A percentile compares a stretch with the other conserved stretches of the same genome.
phyloP scores from a whole-genome alignment of 768 basidiomycete genomes.

The Boletus rubroflammeus region DNA sequence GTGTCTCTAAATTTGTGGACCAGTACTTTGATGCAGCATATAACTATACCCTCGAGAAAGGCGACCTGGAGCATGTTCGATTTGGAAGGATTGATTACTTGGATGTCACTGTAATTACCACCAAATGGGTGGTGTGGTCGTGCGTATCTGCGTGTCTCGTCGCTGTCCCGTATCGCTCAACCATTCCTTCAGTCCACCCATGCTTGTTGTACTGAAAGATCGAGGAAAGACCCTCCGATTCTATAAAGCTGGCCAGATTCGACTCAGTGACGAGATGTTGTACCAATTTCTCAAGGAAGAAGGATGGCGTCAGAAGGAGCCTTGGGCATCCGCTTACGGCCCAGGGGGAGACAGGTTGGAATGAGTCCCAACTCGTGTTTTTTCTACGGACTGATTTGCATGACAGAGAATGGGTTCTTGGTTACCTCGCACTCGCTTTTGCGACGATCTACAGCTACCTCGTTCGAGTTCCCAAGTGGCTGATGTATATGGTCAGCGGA shows the following conservation, averaged over 20 bases:
- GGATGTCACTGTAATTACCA: slow-evolving; percentile 77
- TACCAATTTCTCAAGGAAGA: slow-evolving; percentile 65
- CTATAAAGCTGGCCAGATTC: slow-evolving; percentile 61
- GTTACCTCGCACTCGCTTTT: slow-evolving; percentile 49
- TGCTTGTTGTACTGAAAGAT: slow-evolving; percentile 65
- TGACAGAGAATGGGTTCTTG: slow-evolving; percentile 64
- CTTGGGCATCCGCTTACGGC: slow-evolving; percentile 66
- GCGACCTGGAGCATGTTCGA: slow-evolving; percentile 66
- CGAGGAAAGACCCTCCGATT: slow-evolving; percentile 80
- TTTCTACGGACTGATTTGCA: slow-evolving; percentile 9
- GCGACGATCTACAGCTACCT: slow-evolving; percentile 51
- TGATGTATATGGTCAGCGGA: slow-evolving; percentile 65
- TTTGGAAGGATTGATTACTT: slow-evolving; percentile 89
- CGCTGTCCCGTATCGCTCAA: background rate
- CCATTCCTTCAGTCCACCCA: slow-evolving; percentile 58
- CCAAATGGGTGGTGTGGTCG: slow-evolving; percentile 86
- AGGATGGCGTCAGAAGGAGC: slow-evolving; percentile 55
- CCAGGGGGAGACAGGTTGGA: slow-evolving; percentile 75
- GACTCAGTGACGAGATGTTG: slow-evolving; percentile 55
- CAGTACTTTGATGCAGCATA: slow-evolving; percentile 70
- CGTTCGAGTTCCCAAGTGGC: slow-evolving; percentile 64
- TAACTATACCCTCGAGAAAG: slow-evolving; percentile 55
- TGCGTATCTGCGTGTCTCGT: slow-evolving; percentile 36
- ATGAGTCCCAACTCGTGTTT: background rate
- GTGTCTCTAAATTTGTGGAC: slow-evolving; percentile 68